Evolutionary conservation across 2,329 filamentous ascomycete species (phyloP).

Genomic region (Pseudopithomyces maydicus): DNA sequence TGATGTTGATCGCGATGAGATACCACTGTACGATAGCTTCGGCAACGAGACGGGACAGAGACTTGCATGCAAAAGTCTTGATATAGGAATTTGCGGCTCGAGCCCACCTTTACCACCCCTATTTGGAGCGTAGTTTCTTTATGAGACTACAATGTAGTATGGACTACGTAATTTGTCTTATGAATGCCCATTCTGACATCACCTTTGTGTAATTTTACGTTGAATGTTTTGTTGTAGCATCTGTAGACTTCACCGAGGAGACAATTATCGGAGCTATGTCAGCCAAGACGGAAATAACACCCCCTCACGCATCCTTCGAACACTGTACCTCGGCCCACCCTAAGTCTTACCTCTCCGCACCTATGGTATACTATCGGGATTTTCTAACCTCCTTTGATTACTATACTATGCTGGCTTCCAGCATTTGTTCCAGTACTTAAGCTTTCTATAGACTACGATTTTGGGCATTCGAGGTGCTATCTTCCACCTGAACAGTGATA

Average conservation of each 20-base stretch:
- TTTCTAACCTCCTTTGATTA: not conserved
- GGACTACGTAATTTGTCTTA: too few species aligned
- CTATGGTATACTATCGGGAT: not conserved
- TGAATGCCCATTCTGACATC: too few species aligned
- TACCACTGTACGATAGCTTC: not conserved
- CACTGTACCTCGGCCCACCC: conserved; percentile 11
- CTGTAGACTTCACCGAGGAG: not conserved
- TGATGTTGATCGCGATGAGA: not conserved
- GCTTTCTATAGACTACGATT: not conserved
- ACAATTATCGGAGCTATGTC: not conserved
- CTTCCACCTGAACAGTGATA: not conserved
- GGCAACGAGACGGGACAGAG: not conserved
- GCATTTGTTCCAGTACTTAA: not conserved
- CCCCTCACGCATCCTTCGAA: not conserved
- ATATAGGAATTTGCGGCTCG: not conserved
- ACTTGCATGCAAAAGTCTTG: not conserved
- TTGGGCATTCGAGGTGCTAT: not conserved
- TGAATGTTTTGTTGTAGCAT: not conserved
- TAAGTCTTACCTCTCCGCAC: conserved; percentile 10
- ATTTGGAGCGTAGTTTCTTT: too few species aligned
- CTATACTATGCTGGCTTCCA: not conserved
- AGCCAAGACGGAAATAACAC: conserved; percentile 11
- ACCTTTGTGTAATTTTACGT: too few species aligned
- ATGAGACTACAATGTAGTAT: too few species aligned
- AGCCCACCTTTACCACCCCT: too few species aligned